A percentile compares a stretch with the other conserved stretches of the same genome.
Conservation (phyloP, 495 filamentous ascomycete genomes). For the Aspergillus ostianus region DNA sequence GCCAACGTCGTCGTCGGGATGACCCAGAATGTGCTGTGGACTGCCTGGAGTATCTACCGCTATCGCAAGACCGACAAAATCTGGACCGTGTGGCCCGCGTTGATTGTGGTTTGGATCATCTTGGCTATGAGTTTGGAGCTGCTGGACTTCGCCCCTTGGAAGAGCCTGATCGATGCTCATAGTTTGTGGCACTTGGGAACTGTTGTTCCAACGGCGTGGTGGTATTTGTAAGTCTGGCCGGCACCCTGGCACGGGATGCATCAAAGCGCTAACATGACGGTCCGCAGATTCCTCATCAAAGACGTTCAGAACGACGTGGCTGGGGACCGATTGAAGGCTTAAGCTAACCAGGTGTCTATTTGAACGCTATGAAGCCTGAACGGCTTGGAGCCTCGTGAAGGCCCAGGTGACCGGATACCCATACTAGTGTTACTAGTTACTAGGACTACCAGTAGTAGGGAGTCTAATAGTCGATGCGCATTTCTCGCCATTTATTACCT, state of each 20-base stretch:
- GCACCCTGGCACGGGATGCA: neutral
- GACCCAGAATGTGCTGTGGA: constrained; percentile 83
- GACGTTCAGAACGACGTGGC: constrained; percentile 76
- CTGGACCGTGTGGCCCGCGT: constrained; percentile 88
- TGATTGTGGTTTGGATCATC: constrained; percentile 91
- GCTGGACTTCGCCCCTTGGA: constrained; percentile 85
- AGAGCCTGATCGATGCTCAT: constrained; percentile 87
- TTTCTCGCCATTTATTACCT: no score
- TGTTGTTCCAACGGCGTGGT: constrained; percentile 83
- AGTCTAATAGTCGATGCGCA: no score
- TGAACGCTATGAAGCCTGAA: neutral
- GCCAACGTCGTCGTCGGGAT: constrained; percentile 85
- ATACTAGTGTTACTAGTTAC: neutral
- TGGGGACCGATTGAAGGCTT: constrained; percentile 49
- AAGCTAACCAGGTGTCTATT: constrained; percentile 10
- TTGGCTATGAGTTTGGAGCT: constrained; percentile 93
- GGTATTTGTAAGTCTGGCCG: constrained; percentile 79
- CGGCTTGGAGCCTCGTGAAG: no score
- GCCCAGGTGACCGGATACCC: no score
- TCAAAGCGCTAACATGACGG: constrained; percentile 13
- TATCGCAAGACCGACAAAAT: constrained; percentile 64
- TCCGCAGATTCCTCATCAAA: constrained; percentile 68
- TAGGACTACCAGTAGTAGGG: neutral
- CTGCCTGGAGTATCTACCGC: constrained; percentile 70
- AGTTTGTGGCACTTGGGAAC: constrained; percentile 95